These are phyloP conservation scores for Candida verbasci DNA, from an alignment of 805 yeast species.

Conservation along the genomic window DNA sequence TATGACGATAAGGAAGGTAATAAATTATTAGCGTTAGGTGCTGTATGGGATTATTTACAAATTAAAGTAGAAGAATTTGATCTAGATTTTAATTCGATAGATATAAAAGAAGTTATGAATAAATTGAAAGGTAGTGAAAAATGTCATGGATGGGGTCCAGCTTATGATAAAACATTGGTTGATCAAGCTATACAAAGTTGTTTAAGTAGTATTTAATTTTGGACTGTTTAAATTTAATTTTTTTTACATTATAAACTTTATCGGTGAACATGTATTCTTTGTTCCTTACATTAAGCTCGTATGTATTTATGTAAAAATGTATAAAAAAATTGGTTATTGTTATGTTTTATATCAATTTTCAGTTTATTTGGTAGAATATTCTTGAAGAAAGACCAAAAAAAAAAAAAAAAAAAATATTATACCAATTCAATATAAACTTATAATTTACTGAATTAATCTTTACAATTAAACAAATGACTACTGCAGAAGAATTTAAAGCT, in stretches of 20 bases:
- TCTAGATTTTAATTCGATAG: constrained; percentile 43
- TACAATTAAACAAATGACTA: too few species aligned
- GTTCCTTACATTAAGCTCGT: too few species aligned
- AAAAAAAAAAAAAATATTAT: constrained; percentile 1
- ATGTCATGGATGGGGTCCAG: constrained; percentile 81
- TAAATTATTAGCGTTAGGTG: constrained; percentile 63
- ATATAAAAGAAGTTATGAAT: constrained; percentile 55
- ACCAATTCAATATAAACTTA: too few species aligned
- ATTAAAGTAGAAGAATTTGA: constrained; percentile 44
- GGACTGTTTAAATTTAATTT: too few species aligned
- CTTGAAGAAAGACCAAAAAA: background rate
- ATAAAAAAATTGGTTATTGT: too few species aligned
- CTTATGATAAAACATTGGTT: constrained; percentile 45
- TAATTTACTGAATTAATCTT: too few species aligned
- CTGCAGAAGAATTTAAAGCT: constrained; percentile 78
- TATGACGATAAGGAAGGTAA: constrained; percentile 37
- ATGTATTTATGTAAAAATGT: too few species aligned
- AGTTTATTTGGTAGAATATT: constrained; percentile 6
- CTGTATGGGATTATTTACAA: constrained; percentile 76
- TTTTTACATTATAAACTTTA: too few species aligned
- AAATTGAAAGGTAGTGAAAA: constrained; percentile 61
- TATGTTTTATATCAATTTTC: too few species aligned
- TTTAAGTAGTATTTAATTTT: too few species aligned
- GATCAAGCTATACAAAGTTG: constrained; percentile 18
- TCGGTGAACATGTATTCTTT: too few species aligned